A percentile compares a stretch with the other conserved stretches of the same genome.
These are phyloP conservation scores for Leccinum fallax DNA, from an alignment of 1,284 basidiomycete species.

Conservation along the genomic window DNA sequence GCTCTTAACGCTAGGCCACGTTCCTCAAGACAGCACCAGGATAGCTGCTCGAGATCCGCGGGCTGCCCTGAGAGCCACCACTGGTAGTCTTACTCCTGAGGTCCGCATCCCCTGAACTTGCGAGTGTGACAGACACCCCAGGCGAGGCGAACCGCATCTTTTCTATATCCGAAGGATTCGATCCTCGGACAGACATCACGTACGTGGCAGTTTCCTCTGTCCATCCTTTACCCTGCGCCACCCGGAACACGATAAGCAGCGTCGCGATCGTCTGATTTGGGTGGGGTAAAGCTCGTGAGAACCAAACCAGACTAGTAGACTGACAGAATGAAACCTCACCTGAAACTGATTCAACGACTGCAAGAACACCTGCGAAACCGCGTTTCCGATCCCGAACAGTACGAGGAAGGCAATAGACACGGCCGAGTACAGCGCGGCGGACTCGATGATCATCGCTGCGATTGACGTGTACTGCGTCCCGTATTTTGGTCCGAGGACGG, in stretches of 20 bases:
- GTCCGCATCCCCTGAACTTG: background rate
- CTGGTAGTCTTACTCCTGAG: background rate
- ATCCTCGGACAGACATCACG: background rate
- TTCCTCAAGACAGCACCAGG: background rate
- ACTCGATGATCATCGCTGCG: conserved; percentile 28
- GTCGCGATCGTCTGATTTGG: conserved; percentile 18
- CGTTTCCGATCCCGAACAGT: conserved; percentile 15
- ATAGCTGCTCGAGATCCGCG: background rate
- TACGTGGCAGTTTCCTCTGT: conserved; percentile 8
- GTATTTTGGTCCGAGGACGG: conserved; percentile 15
- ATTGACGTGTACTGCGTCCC: conserved; percentile 26
- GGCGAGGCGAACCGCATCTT: conserved; percentile 5
- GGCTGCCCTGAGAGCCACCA: background rate
- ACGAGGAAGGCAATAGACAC: conserved; percentile 20
- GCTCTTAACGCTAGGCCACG: background rate
- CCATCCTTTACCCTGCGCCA: conserved; percentile 33
- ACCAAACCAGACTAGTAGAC: background rate
- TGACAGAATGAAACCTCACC: conserved; percentile 8
- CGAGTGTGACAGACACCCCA: conserved; percentile 4
- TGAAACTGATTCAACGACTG: conserved; percentile 24
- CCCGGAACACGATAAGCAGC: conserved; percentile 25
- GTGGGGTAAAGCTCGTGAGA: background rate
- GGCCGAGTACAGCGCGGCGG: conserved; percentile 24
- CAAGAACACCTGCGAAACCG: conserved; percentile 19
- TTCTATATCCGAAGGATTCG: background rate